Evolutionary conservation across 306 rosid species (phyloP).

Genomic region (Coriaria nepalensis): DNA sequence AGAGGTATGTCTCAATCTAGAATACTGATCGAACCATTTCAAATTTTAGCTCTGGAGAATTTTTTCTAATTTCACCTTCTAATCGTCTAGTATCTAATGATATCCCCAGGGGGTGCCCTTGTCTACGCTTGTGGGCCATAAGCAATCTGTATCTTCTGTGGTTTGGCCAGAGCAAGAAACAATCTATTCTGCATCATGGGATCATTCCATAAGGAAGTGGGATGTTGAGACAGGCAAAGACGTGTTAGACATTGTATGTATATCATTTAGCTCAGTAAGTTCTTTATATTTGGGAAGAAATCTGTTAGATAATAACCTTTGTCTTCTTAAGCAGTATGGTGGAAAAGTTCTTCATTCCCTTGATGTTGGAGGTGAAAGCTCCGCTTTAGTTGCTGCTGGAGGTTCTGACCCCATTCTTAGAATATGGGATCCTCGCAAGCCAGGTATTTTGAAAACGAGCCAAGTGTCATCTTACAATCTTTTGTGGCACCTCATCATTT

Average conservation of each 20-base stretch:
- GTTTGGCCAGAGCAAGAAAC: conserved; percentile 58
- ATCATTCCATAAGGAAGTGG: conserved; percentile 80
- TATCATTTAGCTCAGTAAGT: not conserved
- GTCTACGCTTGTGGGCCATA: conserved; percentile 72
- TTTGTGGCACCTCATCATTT: not conserved
- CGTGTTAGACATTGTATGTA: conserved; percentile 23
- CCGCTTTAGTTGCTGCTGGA: conserved; percentile 64
- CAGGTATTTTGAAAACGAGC: conserved; percentile 37
- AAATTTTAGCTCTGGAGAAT: not conserved
- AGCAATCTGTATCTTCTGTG: conserved; percentile 81
- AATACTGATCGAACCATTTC: too few species aligned
- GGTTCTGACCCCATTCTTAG: conserved; percentile 76
- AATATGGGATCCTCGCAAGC: conserved; percentile 98
- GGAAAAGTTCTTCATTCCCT: conserved; percentile 78
- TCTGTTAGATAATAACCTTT: too few species aligned
- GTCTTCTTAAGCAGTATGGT: conserved; percentile 28
- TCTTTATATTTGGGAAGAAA: too few species aligned
- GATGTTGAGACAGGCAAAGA: conserved; percentile 72
- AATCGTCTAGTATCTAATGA: conserved; percentile 1
- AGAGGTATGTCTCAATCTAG: conserved; percentile 37
- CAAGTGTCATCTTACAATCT: conserved; percentile 7
- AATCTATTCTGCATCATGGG: conserved; percentile 90
- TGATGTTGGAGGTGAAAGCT: conserved; percentile 85
- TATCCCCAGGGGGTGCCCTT: conserved; percentile 54
- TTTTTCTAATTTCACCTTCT: not conserved